Percentiles rank a stretch among this genome's conserved stretches.
These are phyloP conservation scores for Fragilariopsis cylindrus DNA, from an alignment of 108 stramenopile genomes.

Conservation along the genomic window DNA sequence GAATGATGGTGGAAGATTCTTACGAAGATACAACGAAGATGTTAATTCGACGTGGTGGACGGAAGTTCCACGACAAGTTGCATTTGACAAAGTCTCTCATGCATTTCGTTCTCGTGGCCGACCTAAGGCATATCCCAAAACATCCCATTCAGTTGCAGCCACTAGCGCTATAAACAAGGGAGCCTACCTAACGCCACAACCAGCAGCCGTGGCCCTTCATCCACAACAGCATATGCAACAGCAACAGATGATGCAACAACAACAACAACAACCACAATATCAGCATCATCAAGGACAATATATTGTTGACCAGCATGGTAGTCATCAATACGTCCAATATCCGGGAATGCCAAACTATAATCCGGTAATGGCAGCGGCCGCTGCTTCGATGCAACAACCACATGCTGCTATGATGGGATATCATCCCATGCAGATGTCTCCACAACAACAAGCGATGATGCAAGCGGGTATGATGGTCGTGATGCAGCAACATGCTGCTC, in stretches of 20 bases:
- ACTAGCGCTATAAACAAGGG: neutral
- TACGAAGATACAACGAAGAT: conserved; percentile 17
- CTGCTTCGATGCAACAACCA: conserved; percentile 3
- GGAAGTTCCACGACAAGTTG: conserved; percentile 28
- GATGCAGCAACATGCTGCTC: conserved; percentile 4
- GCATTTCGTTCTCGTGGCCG: conserved; percentile 31
- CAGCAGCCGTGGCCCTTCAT: neutral
- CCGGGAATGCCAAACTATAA: neutral
- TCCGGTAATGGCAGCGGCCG: conserved; percentile 3
- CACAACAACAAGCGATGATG: conserved; percentile 16
- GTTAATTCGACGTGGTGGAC: conserved; percentile 30
- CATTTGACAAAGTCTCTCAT: conserved; percentile 41
- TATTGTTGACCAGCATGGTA: neutral
- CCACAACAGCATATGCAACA: conserved; percentile 1
- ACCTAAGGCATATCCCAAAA: conserved; percentile 13
- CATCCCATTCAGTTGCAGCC: conserved; percentile 12
- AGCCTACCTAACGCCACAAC: no score
- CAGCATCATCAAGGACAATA: neutral
- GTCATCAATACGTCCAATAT: neutral
- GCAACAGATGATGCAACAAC: neutral
- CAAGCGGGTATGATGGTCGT: conserved; percentile 13
- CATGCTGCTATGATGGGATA: conserved; percentile 9
- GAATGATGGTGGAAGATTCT: conserved; percentile 14
- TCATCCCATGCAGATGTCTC: conserved; percentile 15
- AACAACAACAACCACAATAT: conserved; percentile 6